phyloP scores from a whole-genome alignment of 1,284 basidiomycete species.

The Rhodotorula sp. region DNA sequence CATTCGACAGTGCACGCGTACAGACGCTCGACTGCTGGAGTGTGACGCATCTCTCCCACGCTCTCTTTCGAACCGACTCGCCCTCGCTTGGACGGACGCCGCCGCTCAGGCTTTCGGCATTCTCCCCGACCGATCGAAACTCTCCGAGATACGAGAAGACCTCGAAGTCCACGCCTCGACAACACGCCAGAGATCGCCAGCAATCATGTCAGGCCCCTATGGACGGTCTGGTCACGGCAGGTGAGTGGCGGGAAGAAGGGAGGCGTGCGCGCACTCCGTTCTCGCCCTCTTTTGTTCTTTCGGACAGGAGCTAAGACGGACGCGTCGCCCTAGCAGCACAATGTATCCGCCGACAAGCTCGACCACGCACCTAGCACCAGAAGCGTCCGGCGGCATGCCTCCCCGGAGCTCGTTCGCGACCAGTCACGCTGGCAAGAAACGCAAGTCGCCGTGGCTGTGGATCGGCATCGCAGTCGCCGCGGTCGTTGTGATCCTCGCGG shows the following conservation, averaged over 20 bases:
- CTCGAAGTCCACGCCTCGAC: neutral
- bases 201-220: no score
- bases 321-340: neutral
- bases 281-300: neutral
- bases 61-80: no score
- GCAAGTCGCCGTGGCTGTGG: slow-evolving; percentile 16
- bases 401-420: slow-evolving; percentile 1
- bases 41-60: no score
- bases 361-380: neutral
- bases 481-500: slow-evolving; percentile 30
- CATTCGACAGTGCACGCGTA: no score
- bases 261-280: no score
- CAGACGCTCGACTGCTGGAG: no score
- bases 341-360: neutral
- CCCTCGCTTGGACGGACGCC: no score
- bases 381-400: neutral
- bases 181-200: neutral
- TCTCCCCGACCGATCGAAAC: neutral
- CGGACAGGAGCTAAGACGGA: neutral
- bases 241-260: no score
- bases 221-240: no score
- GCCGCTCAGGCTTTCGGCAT: no score
- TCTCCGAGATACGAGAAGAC: neutral
- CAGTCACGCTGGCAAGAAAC: neutral
- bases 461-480: slow-evolving; percentile 15